Conservation (phyloP, 192 early-diverging fungal species). For the Powellomyces hirtus region DNA sequence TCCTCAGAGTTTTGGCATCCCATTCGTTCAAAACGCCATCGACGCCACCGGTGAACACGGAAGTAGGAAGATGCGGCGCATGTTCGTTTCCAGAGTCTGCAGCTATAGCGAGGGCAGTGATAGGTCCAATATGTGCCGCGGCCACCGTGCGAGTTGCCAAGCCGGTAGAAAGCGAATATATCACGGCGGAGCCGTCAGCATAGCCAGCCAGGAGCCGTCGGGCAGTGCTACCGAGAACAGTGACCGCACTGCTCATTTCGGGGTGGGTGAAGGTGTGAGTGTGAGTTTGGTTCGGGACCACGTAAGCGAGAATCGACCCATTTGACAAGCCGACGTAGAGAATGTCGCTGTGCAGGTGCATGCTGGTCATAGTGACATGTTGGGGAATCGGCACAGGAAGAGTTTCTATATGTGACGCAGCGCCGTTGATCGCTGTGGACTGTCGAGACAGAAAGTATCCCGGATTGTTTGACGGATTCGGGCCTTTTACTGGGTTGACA, state of each 20-base stretch:
- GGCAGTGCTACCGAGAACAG: background rate
- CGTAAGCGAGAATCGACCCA: background rate
- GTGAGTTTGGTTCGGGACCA: background rate
- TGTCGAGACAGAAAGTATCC: background rate
- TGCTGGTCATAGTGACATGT: background rate
- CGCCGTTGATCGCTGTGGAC: background rate
- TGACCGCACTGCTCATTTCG: background rate
- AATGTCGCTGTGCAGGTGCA: background rate
- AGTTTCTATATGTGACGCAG: background rate
- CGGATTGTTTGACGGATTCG: background rate
- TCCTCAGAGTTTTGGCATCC: slow-evolving; percentile 26
- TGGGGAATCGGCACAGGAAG: background rate
- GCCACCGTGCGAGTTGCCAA: background rate
- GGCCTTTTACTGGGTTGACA: background rate
- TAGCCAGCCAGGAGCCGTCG: slow-evolving; percentile 14
- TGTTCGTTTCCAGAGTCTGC: background rate
- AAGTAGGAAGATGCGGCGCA: background rate
- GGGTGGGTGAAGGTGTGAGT: background rate
- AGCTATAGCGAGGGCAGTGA: slow-evolving; percentile 15
- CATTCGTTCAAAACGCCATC: slow-evolving; percentile 33
- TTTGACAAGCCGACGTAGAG: background rate
- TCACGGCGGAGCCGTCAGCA: slow-evolving; percentile 9
- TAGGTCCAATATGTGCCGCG: slow-evolving; percentile 16
- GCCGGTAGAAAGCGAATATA: slow-evolving; percentile 3
- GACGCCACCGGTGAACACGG: slow-evolving; percentile 25